Conservation (phyloP, 2,329 filamentous ascomycete species). For the Aspergillus latus region DNA sequence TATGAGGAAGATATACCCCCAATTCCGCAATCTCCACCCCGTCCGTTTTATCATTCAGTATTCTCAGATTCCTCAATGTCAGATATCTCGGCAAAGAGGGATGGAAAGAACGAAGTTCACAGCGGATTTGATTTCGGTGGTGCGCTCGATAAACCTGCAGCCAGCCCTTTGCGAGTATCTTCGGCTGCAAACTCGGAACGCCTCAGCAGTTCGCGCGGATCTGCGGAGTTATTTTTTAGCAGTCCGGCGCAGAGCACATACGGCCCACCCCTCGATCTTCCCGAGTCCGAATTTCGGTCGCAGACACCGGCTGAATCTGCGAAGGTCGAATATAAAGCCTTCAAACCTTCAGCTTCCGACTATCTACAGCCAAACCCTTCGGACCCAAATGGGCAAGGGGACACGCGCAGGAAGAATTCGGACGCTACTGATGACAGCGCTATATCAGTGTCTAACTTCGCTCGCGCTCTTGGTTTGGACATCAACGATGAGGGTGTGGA, state of each 20-base stretch:
- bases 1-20: slow-evolving; percentile 37
- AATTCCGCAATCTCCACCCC: slow-evolving; percentile 28
- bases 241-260: slow-evolving; percentile 20
- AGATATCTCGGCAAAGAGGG: slow-evolving; percentile 23
- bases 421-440: slow-evolving; percentile 33
- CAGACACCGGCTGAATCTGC: slow-evolving; percentile 15
- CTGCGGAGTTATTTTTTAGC: slow-evolving; percentile 23
- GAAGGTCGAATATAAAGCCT: slow-evolving; percentile 23
- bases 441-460: slow-evolving; percentile 41
- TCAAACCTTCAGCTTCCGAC: slow-evolving; percentile 19
- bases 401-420: slow-evolving; percentile 25
- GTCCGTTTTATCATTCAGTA: slow-evolving; percentile 19
- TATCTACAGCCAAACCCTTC: slow-evolving; percentile 24
- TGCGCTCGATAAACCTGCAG: slow-evolving; percentile 12
- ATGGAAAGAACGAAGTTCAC: slow-evolving; percentile 25
- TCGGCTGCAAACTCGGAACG: slow-evolving; percentile 23
- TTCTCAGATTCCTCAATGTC: slow-evolving; percentile 28
- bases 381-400: slow-evolving; percentile 5
- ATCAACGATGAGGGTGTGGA: slow-evolving; percentile 66
- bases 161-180: slow-evolving; percentile 18
- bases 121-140: slow-evolving; percentile 34
- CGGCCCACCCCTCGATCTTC: slow-evolving; percentile 20
- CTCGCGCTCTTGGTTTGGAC: slow-evolving; percentile 43
- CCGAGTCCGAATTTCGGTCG: slow-evolving; percentile 21
- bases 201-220: slow-evolving; percentile 23